Base-by-base conservation (phyloP, 352 stramenopile species). In the Pythium dissotocum region DNA sequence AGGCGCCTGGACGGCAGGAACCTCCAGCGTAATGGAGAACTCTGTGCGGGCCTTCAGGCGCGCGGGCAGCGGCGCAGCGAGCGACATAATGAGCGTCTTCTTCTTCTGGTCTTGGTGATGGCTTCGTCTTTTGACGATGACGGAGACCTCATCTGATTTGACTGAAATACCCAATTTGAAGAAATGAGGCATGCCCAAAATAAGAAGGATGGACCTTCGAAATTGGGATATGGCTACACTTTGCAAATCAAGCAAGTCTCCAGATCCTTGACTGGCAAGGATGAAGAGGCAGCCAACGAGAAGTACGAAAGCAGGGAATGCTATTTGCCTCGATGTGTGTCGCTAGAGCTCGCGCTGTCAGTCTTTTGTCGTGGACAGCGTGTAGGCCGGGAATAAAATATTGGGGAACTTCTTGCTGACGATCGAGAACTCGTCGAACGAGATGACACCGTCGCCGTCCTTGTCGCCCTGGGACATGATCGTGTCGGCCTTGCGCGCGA, bases 391-490 rank as follows among this genome's bases (percentile, higher is more conserved):
- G 78, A 97, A 97, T 26, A 98, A 77, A 76, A 98, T 97, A 72
- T 98, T 98, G 14, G 97, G 95, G 71, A 99, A 99, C 72, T 98
- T 98, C 76, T 98, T 98, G 77, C 82, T 96, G 58, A 98, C 94
- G 63, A 98, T 77, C 30, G 96, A 89, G 73, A 98, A 99, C 76
- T 98, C 96, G 67, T 99, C 95, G 73, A 99, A 99, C 18, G 91
- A 98, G 68, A 99, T 98, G 54, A 98, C 91, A 28, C 96, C 95
- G 79, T 99, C 95, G 67, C 95, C 96, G 75, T 98, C 92, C 76
- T 98, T 98, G 70, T 98, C 91, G 36, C 90, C 95, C 69, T 98
- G 95, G 24, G 90, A 94, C 93, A 99, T 98, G 75, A 99, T 98
- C 55, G 94, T 98, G 70, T 98, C 95, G 26, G 96, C 94, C 74